Evolutionary conservation across 495 filamentous ascomycete genomes (phyloP), one percentile per base, ranked within the genome.

Genomic region (Melanomma pulvis-pyrius): DNA sequence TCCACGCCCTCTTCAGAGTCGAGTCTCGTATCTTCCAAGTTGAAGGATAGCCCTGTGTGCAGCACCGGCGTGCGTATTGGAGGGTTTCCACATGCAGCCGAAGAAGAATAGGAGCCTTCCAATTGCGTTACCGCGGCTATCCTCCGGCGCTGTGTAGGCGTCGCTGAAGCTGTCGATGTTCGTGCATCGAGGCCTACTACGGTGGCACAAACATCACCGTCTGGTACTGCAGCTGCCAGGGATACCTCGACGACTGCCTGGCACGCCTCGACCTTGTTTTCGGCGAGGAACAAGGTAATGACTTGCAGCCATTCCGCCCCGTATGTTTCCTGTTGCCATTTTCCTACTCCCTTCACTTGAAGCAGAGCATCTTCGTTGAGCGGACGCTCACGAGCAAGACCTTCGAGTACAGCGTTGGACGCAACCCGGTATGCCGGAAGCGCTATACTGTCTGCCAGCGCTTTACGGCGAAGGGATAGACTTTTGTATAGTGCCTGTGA

Each of bases 21-120:
- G 1, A 69, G 46, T 1, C 32, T 46, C 15, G 61, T 54, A 4
- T 36, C 47, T 26, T 22, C 60, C 32, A 69, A 25, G 1, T 11
- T 46, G 48, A 65, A 69, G 2, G 67, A 64, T 0, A 69, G 48
- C 1, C 67, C 67, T 1, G 67, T 69, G 28, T 65, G 67, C 17
- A 69, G 48, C 30, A 41, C 41, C 19, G 59, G 65, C 12, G 46
- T 51, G 19, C 46, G 65, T 4, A 32, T 15, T 19, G 54, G 19
- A 48, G 60, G 61, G 9, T 30, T 53, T 9, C 55, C 49, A 55
- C 65, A 65, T 26, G 67, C 47, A 1, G 54, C 55, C 0, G 67
- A 60, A 1, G 67, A 69, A 22, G 51, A 46, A 11, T 41, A 28
- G 2, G 53, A 54, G 2, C 22, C 41, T 11, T 28, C 22, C 30